Evolutionary conservation across 306 rosid genomes (phyloP).

Genomic region (Vigna unguiculata): DNA sequence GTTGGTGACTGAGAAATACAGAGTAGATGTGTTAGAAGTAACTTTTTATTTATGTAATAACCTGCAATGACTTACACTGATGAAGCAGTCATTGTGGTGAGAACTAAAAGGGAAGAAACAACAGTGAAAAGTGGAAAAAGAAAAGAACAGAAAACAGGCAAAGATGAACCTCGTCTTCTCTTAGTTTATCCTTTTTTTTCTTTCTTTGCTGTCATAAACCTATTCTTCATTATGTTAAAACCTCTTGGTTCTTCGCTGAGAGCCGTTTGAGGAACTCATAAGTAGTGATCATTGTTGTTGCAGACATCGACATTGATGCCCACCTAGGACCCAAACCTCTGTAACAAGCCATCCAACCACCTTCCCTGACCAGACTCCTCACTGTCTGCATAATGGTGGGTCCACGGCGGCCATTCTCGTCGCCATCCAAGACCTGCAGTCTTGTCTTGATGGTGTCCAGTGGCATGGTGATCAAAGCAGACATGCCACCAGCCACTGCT

Average conservation of each 20-base stretch:
- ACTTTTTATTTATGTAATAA: constrained; percentile 45
- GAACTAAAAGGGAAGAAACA: constrained; percentile 20
- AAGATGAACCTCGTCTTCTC: constrained; percentile 16
- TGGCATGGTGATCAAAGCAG: constrained; percentile 91
- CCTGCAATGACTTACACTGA: constrained; percentile 47
- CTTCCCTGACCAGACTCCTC: constrained; percentile 81
- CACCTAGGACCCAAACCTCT: constrained; percentile 92
- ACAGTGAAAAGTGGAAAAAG: constrained; percentile 30
- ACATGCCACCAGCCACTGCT: constrained; percentile 88
- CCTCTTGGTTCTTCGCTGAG: constrained; percentile 76
- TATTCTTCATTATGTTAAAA: constrained; percentile 52
- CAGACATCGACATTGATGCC: constrained; percentile 91
- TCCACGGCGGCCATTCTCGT: constrained; percentile 80
- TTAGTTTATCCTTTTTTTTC: constrained; percentile 25
- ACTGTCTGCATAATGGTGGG: constrained; percentile 74
- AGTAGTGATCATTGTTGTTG: constrained; percentile 95
- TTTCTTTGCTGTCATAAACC: constrained; percentile 9
- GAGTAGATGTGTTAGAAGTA: constrained; percentile 31
- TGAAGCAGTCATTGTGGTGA: constrained; percentile 40
- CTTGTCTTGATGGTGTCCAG: constrained; percentile 88
- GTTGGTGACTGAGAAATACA: neutral
- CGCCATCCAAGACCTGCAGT: constrained; percentile 85
- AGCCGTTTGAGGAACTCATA: constrained; percentile 89
- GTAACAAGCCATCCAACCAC: constrained; percentile 91
- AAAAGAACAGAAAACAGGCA: constrained; percentile 40